phyloP scores from a whole-genome alignment of 305 asterid species.

The Fraxinus velutina region DNA sequence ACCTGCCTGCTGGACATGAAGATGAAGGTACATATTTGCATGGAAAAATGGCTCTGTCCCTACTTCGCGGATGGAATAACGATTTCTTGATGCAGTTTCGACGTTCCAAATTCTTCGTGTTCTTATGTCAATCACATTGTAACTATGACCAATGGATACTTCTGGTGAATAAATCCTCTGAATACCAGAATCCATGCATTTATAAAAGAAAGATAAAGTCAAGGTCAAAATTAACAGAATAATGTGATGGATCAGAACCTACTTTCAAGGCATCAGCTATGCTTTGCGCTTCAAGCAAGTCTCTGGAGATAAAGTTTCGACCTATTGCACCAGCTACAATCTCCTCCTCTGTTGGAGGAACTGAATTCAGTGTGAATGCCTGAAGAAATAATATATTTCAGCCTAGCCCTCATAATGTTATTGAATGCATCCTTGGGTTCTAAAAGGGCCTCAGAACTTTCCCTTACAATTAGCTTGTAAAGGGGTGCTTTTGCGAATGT shows the following conservation, averaged over 20 bases:
- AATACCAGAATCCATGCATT: no score
- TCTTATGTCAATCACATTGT: conserved; percentile 61
- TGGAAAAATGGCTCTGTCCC: conserved; percentile 72
- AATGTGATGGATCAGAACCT: conserved; percentile 12
- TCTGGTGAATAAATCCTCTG: conserved; percentile 68
- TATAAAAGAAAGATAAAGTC: background rate
- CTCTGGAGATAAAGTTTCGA: conserved; percentile 68
- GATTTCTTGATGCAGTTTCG: conserved; percentile 79
- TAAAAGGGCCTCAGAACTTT: background rate
- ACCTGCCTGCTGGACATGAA: conserved; percentile 70
- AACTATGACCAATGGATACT: conserved; percentile 71
- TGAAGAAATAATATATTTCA: conserved; percentile 22
- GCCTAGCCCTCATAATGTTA: background rate
- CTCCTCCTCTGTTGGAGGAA: conserved; percentile 64
- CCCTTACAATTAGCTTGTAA: background rate
- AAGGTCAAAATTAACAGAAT: background rate
- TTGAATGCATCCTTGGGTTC: background rate
- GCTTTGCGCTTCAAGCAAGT: conserved; percentile 62
- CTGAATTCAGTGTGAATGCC: conserved; percentile 80
- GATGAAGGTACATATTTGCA: conserved; percentile 86
- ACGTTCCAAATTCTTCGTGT: conserved; percentile 65
- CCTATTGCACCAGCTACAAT: conserved; percentile 63
- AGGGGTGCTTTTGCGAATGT: background rate
- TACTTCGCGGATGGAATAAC: conserved; percentile 54
- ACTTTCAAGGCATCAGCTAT: conserved; percentile 61